Conservation (phyloP, 495 filamentous ascomycete species). For the Penicillium coffeae region DNA sequence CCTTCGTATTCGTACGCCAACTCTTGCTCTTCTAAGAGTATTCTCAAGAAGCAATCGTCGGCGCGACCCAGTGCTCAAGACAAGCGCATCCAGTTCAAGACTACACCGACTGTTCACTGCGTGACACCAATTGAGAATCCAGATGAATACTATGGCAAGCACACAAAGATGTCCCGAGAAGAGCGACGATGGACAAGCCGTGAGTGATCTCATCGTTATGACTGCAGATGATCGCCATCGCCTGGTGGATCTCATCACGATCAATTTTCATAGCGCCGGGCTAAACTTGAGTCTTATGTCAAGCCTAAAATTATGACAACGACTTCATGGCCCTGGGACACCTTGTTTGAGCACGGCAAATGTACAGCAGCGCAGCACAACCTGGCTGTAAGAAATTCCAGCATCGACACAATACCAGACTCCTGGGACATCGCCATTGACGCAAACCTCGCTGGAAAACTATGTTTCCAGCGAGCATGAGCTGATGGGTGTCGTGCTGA, state of each 20-base stretch:
- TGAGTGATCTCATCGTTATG: constrained; percentile 19
- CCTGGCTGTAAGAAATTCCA: not conserved
- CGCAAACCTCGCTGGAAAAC: too few species aligned
- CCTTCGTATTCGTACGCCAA: constrained; percentile 45
- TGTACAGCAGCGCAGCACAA: too few species aligned
- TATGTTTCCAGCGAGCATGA: too few species aligned
- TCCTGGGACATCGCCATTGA: too few species aligned
- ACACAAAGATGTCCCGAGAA: constrained; percentile 47
- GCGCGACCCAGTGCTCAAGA: constrained; percentile 13
- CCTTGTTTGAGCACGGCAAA: too few species aligned
- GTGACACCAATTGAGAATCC: constrained; percentile 51
- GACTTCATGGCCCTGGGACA: too few species aligned
- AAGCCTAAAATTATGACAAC: too few species aligned
- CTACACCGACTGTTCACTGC: constrained; percentile 46
- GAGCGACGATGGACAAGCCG: constrained; percentile 47
- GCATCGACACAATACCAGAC: not conserved
- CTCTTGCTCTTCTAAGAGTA: constrained; percentile 47
- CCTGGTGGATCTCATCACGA: not conserved
- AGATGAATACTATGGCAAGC: constrained; percentile 51
- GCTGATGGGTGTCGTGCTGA: not conserved
- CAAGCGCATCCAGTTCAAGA: constrained; percentile 47
- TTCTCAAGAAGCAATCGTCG: constrained; percentile 44
- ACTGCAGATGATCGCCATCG: constrained; percentile 1
- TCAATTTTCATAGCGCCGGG: not conserved
- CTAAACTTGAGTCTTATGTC: too few species aligned